Base-by-base conservation (phyloP, 106 monocot genomes). In the Gastrodia elata region DNA sequence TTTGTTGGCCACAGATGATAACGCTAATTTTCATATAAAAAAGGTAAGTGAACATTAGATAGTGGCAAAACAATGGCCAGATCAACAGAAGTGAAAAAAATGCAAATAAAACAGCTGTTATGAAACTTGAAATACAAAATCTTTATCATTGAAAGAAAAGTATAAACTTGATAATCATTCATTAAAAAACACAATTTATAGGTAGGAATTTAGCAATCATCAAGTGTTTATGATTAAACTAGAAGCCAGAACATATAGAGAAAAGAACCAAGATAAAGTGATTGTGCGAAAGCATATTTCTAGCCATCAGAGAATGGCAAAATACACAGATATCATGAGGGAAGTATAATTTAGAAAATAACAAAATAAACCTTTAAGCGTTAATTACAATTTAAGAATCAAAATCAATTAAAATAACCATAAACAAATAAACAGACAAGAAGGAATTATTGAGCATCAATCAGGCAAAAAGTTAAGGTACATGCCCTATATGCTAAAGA, bases 341-440 rank as follows among this genome's bases (percentile, higher is more conserved):
- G 32, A 32, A 61, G 11, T 0, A 61, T 61, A 27, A 13, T 30
- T 61, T 13, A 26, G 57, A 61, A 0, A 61, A 32, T 28, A 61
- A 61, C 24, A 58, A 16, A 25, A 35, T 10, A 25, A 26, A 5
- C 27, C 32, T 35, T 67, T n/a, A 18, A 40, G 69, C 39, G 41
- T 11, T 69, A 69, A 39, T 40, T 69, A 69, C 40, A 40, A n/a
- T n/a, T n/a, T n/a, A n/a, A n/a, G n/a, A 40, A 69, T 69, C 69
- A 69, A 40, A 41, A 39, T 69, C 38, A 24, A 24, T 40, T 40
- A 69, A 40, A 40, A 39, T 8, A 69, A 24, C 25, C 69, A 40
- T 2, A 41, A 69, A 41, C 39, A 69, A 41, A 69, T 24, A 68
- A 68, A 68, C 69, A 69, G 41, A 69, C 38, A 69, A 40, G 9